These are phyloP conservation scores for Ophiostoma piceae DNA, from an alignment of 2,329 filamentous ascomycete species.

Conservation along the genomic window DNA sequence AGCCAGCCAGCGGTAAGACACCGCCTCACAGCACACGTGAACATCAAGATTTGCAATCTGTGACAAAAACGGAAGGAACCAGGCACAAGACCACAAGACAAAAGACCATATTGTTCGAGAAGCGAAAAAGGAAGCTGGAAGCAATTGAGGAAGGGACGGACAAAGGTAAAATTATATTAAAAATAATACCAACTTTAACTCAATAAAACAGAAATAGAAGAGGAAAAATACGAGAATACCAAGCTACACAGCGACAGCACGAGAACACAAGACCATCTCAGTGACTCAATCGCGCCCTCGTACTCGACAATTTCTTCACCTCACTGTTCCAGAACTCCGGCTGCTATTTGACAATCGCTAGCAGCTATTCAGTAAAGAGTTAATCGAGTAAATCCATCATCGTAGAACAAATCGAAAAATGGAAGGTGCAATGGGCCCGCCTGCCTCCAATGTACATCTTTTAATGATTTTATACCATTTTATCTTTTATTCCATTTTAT, in stretches of 20 bases:
- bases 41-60: slow-evolving; percentile 2
- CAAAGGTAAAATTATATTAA: not conserved
- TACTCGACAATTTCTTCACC: not conserved
- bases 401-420: not conserved
- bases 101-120: slow-evolving; percentile 1
- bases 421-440: slow-evolving; percentile 2
- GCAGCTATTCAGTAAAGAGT: not conserved
- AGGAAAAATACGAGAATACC: slow-evolving; percentile 6
- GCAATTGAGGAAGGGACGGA: not conserved
- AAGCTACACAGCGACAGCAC: not conserved
- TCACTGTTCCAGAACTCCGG: not conserved
- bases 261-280: not conserved
- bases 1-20: slow-evolving; percentile 2
- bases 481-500: too few relatives aligned
- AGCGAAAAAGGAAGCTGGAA: not conserved
- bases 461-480: not conserved
- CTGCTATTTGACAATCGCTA: not conserved
- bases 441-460: not conserved
- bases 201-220: not conserved
- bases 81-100: slow-evolving; percentile 15
- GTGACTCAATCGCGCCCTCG: not conserved
- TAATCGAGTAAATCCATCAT: not conserved
- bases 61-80: slow-evolving; percentile 15
- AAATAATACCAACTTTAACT: not conserved
- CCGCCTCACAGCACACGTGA: slow-evolving; percentile 12